Evolutionary conservation across 1,284 basidiomycete genomes (phyloP).

Genomic region (Austropuccinia psidii): DNA sequence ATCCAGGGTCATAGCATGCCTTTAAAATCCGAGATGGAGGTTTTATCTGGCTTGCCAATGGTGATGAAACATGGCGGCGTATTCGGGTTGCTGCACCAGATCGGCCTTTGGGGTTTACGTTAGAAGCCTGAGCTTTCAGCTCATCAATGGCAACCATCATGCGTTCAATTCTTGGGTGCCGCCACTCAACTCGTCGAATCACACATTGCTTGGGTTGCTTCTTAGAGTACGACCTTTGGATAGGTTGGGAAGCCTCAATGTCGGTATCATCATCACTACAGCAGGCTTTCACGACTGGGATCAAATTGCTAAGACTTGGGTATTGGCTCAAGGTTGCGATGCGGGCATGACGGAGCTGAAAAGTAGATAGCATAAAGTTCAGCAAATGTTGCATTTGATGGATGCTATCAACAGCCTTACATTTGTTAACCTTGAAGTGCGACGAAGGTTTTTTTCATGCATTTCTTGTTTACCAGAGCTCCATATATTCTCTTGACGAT

Average conservation of each 20-base stretch:
- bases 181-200: background rate
- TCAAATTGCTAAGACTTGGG: background rate
- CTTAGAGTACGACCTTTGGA: background rate
- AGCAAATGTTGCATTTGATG: background rate
- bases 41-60: background rate
- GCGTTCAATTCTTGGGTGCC: background rate
- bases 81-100: background rate
- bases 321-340: background rate
- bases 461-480: background rate
- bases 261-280: slow-evolving; percentile 8
- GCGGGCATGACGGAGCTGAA: background rate
- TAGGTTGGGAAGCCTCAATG: background rate
- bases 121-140: background rate
- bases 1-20: background rate
- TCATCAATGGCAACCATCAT: background rate
- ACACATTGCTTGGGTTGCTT: background rate
- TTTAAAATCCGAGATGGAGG: background rate
- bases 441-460: background rate
- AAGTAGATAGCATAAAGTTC: background rate
- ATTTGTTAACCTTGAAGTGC: background rate
- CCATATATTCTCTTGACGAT: background rate
- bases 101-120: background rate
- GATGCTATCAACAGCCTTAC: background rate
- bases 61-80: background rate
- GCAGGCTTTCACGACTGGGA: slow-evolving; percentile 6